phyloP scores from a whole-genome alignment of 2,329 filamentous ascomycete genomes.

The Fusarium pseudograminearum region DNA sequence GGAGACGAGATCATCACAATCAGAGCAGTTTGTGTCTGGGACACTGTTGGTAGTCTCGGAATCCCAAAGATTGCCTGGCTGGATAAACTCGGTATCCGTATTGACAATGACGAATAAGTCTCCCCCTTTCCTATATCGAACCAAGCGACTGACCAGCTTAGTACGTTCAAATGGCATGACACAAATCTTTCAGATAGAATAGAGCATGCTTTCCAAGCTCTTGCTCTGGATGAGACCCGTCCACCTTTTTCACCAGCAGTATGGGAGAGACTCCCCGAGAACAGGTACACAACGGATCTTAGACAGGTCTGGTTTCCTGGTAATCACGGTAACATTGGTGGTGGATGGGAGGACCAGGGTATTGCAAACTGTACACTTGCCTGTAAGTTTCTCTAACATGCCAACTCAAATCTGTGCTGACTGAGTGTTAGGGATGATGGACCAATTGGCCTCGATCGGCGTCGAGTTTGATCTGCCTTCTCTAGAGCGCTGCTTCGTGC shows the following conservation, averaged over 20 bases:
- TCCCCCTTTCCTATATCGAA: conserved; percentile 1
- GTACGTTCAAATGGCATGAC: conserved; percentile 65
- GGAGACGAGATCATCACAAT: conserved; percentile 60
- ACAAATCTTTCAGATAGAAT: conserved; percentile 65
- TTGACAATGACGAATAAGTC: conserved; percentile 61
- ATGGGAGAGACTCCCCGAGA: conserved; percentile 61
- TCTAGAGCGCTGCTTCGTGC: conserved; percentile 56
- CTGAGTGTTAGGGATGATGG: conserved; percentile 63
- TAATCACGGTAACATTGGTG: conserved; percentile 77
- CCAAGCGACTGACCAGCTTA: conserved; percentile 47
- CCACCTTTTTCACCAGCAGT: conserved; percentile 66
- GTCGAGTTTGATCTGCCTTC: conserved; percentile 61
- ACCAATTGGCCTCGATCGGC: conserved; percentile 64
- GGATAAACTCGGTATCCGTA: conserved; percentile 60
- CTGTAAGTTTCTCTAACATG: conserved; percentile 49
- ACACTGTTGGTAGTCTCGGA: conserved; percentile 58
- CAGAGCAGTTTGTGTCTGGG: conserved; percentile 61
- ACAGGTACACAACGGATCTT: conserved; percentile 57
- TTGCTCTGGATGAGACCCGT: conserved; percentile 69
- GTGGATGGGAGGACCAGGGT: conserved; percentile 70
- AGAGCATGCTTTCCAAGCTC: conserved; percentile 69
- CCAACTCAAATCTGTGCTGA: not conserved
- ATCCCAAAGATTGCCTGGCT: conserved; percentile 61
- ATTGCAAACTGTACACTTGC: conserved; percentile 56
- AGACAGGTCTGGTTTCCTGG: conserved; percentile 76